A percentile compares a stretch with the other conserved stretches of the same genome.
phyloP scores from a whole-genome alignment of 306 rosid genomes.

The Herpetospermum pedunculosum region DNA sequence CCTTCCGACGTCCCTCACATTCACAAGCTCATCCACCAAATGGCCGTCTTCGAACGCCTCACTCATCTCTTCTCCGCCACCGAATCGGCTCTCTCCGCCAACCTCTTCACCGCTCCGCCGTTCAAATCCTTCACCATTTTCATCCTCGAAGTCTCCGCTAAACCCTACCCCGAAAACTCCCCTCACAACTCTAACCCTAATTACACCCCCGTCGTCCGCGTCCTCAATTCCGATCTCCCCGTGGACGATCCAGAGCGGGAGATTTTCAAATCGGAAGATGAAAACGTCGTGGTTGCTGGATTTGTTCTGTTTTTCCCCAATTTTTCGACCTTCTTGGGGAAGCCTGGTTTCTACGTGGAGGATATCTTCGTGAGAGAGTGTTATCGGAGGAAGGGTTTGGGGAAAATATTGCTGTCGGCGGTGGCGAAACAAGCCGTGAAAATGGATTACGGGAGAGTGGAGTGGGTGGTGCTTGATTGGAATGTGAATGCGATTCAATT shows the following conservation, averaged over 20 bases:
- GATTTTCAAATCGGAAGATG: slow-evolving; percentile 16
- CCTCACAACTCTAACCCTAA: background rate
- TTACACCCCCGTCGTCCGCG: slow-evolving; percentile 23
- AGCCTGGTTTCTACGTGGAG: slow-evolving; percentile 74
- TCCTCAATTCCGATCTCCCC: slow-evolving; percentile 36
- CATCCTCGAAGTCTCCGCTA: slow-evolving; percentile 55
- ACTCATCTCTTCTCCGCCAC: slow-evolving; percentile 56
- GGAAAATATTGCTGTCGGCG: slow-evolving; percentile 47
- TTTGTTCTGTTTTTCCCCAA: slow-evolving; percentile 73
- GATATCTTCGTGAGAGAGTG: slow-evolving; percentile 71
- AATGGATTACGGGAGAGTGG: slow-evolving; percentile 83
- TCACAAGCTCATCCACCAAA: slow-evolving; percentile 71
- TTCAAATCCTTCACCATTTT: slow-evolving; percentile 72
- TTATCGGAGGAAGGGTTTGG: slow-evolving; percentile 67
- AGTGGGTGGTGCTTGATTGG: slow-evolving; percentile 89
- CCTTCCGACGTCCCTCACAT: slow-evolving; percentile 59
- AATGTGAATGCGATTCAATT: slow-evolving; percentile 59
- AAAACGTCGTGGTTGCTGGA: slow-evolving; percentile 38
- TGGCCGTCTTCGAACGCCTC: slow-evolving; percentile 77
- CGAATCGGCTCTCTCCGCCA: slow-evolving; percentile 46
- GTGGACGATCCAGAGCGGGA: slow-evolving; percentile 47
- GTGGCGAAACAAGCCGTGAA: slow-evolving; percentile 84
- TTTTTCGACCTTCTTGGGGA: slow-evolving; percentile 44
- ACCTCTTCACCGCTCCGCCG: slow-evolving; percentile 54
- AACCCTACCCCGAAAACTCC: slow-evolving; percentile 26